Evolutionary conservation across 2,329 filamentous ascomycete species (phyloP), one percentile per base, ranked within the genome.

Genomic region (Didymella exigua): DNA sequence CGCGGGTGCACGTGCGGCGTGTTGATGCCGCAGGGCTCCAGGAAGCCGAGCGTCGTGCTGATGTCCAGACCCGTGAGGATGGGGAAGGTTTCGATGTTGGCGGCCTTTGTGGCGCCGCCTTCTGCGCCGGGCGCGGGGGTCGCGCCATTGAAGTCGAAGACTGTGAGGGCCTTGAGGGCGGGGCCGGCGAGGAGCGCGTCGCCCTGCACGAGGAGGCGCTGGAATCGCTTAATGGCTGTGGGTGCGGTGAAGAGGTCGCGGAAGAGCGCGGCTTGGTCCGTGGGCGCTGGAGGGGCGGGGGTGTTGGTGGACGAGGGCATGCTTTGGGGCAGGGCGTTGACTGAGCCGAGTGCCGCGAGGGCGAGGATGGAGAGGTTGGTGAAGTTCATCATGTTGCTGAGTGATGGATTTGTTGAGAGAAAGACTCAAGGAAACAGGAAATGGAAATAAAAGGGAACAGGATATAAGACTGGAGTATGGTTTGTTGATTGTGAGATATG

Each of bases 81-180:
- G 30, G 76, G 76, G 60, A 77, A 77, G 43, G 59, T 74, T 27
- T 71, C 71, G 52, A 74, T 68, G 60, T 75, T 76, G n/a, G 69
- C 70, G 43, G 66, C 43, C 36, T 68, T 67, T n/a, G 60, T 59
- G 14, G 59, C 62, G 14, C 67, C 69, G 38, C 69, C 88, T 73
- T 89, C 89, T 60, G 82, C 86, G 46, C 83, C 77, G 13, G 74
- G 31, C 9, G 71, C 56, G 10, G 78, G 75, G 14, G 58, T 55
- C 16, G 78, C 77, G 56, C 73, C 67, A 59, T 84, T 73, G 63
- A 82, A 80, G 70, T 81, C 81, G 81, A 91, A 92, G 70, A 87
- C 89, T 76, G 89, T 84, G 67, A 65, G 38, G 11, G 67, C 62
- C 41, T 62, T 64, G 24, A 78, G 60, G 4, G 62, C 67, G 2